phyloP scores from a whole-genome alignment of 1,139 yeast genomes.

The Candida sanyaensis region DNA sequence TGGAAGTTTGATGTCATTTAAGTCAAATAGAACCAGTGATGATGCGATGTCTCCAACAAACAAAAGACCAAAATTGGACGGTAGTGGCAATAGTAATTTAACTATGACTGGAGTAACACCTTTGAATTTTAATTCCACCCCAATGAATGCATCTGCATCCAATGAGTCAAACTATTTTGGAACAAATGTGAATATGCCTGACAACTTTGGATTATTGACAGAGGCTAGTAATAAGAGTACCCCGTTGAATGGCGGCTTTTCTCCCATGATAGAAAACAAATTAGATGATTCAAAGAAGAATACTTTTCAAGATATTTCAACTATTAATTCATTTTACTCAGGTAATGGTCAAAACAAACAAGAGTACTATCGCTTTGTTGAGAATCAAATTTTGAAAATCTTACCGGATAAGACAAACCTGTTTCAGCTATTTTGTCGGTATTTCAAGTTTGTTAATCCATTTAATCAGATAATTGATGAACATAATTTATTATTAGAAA shows the following conservation, averaged over 20 bases:
- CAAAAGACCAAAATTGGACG: slow-evolving; percentile 1
- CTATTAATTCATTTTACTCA: slow-evolving; percentile 21
- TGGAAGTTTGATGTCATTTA: slow-evolving; percentile 8
- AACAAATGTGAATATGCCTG: background rate
- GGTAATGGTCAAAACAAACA: slow-evolving; percentile 18
- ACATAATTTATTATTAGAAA: slow-evolving; percentile 25
- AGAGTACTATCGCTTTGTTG: slow-evolving; percentile 33
- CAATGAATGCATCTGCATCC: slow-evolving; percentile 3
- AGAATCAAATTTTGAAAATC: slow-evolving; percentile 27
- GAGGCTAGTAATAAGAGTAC: slow-evolving; percentile 1
- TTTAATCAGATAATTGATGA: slow-evolving; percentile 43
- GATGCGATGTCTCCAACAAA: slow-evolving; percentile 2
- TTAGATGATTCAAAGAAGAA: slow-evolving; percentile 6
- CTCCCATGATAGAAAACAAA: slow-evolving; percentile 13
- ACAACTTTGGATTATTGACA: background rate
- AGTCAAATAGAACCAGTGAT: slow-evolving; percentile 5
- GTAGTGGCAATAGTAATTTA: background rate
- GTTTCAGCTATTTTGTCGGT: slow-evolving; percentile 34
- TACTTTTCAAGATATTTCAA: slow-evolving; percentile 21
- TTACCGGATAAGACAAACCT: slow-evolving; percentile 33
- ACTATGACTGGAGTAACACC: background rate
- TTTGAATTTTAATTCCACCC: background rate
- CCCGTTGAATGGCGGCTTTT: slow-evolving; percentile 9
- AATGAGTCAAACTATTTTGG: slow-evolving; percentile 5
- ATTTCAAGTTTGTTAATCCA: slow-evolving; percentile 43